phyloP scores from a whole-genome alignment of 2,329 filamentous ascomycete genomes.

The Truncatella angustata region DNA sequence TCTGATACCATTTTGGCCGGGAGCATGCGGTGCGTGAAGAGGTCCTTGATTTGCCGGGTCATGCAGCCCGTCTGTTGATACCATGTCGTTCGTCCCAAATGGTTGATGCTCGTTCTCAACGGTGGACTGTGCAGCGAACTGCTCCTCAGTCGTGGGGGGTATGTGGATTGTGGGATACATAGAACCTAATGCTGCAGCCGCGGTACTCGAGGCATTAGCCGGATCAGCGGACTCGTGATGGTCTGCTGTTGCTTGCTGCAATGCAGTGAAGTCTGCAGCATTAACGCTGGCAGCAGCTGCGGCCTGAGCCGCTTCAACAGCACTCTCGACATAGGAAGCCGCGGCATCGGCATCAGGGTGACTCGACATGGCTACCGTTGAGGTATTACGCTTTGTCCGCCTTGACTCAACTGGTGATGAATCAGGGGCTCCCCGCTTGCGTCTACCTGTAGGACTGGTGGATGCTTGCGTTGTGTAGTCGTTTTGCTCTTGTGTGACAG shows the following conservation, averaged over 20 bases:
- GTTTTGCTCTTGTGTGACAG: constrained; percentile 44
- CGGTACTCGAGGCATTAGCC: constrained; percentile 56
- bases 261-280: constrained; percentile 54
- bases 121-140: constrained; percentile 53
- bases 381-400: constrained; percentile 49
- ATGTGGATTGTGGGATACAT: constrained; percentile 62
- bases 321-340: constrained; percentile 51
- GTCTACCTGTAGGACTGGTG: constrained; percentile 49
- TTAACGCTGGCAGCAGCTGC: constrained; percentile 40
- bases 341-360: constrained; percentile 41
- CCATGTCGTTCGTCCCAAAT: constrained; percentile 31
- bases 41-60: constrained; percentile 27
- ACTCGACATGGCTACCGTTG: constrained; percentile 41
- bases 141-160: constrained; percentile 56
- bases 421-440: constrained; percentile 50
- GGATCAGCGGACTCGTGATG: constrained; percentile 48
- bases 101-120: constrained; percentile 37
- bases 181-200: constrained; percentile 54
- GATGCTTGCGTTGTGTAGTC: constrained; percentile 41
- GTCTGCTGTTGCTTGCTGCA: constrained; percentile 51
- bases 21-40: constrained; percentile 14
- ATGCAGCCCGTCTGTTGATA: constrained; percentile 34
- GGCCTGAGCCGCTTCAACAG: constrained; percentile 45
- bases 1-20: constrained; percentile 37
- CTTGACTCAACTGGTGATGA: constrained; percentile 46